Conservation (phyloP, 106 monocot genomes). For the Dendrobium huoshanense region DNA sequence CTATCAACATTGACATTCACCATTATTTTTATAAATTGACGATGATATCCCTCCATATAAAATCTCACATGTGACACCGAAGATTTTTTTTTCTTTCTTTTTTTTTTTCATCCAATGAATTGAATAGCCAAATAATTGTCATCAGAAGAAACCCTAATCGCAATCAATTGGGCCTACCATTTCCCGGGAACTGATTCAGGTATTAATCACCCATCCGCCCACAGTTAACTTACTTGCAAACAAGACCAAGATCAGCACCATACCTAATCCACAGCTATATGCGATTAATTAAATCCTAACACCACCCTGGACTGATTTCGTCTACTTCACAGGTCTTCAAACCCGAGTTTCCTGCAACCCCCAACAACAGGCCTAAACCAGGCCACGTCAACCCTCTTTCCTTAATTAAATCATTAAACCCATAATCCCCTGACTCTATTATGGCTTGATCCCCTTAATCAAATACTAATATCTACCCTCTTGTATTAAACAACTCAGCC, state of each 20-base stretch:
- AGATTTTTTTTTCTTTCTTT: no score
- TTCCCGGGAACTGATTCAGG: not conserved
- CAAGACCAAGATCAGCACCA: not conserved
- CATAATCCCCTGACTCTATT: not conserved
- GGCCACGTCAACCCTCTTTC: not conserved
- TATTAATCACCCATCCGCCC: not conserved
- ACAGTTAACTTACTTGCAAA: not conserved
- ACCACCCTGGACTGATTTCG: not conserved
- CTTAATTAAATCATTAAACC: not conserved
- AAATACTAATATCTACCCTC: not conserved
- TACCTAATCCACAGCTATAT: not conserved
- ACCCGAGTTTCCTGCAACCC: not conserved
- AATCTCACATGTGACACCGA: no score
- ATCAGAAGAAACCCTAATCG: not conserved
- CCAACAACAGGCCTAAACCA: not conserved
- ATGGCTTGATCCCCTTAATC: not conserved
- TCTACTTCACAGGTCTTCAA: not conserved
- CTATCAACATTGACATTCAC: no score
- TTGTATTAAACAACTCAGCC: not conserved
- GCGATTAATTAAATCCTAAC: not conserved
- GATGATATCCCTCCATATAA: no score
- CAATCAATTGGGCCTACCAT: not conserved
- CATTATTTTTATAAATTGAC: no score
- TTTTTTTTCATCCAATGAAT: no score
- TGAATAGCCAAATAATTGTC: not conserved